Evolutionary conservation across 2,329 filamentous ascomycete species (phyloP), one percentile per base, ranked within the genome.

Genomic region (Arthrobotrys conoides): DNA sequence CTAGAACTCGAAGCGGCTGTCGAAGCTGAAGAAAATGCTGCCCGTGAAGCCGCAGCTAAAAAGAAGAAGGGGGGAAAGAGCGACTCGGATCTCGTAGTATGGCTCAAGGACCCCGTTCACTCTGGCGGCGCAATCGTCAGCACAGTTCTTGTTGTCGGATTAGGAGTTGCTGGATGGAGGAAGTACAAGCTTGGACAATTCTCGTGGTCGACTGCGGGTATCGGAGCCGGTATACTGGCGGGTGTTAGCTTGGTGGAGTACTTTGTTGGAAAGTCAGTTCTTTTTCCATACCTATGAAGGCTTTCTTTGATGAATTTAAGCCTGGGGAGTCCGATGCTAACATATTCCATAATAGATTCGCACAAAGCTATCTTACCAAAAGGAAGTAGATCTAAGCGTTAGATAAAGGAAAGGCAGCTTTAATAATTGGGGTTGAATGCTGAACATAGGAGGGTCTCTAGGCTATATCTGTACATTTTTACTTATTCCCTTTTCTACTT

Each of bases 41-140:
- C 67, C 10, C 59, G 67, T 24, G 44, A 33, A 38, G 61, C 49
- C 2, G 68, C 67, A n/a, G 67, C 67, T 14, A 64, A 63, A 44
- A 67, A 44, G 51, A 55, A 55, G 22, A 57, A 67, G 16, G 46
- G 67, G 4, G 18, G 33, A 6, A 46, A 65, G 16, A 51, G 27
- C 8, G 53, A 57, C 0, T 86, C 86, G 76, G 84, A 85, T 66
- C 71, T 84, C 48, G 71, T 82, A 61, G 83, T 84, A 65, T 80
- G 82, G 51, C 68, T 69, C 76, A 69, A 65, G 41, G 57, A 68
- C 63, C 59, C 22, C 8, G 61, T 77, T 6, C 59, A 77, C 46
- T 61, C 49, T 6, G 67, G 73, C 33, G 68, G 68, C 3, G 67
- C 73, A 9, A 36, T 77, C 1, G 67, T 46, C 20, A 77, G 73